These are phyloP conservation scores for Globisporangium yorkense DNA, from an alignment of 352 stramenopile genomes.

Conservation along the genomic window DNA sequence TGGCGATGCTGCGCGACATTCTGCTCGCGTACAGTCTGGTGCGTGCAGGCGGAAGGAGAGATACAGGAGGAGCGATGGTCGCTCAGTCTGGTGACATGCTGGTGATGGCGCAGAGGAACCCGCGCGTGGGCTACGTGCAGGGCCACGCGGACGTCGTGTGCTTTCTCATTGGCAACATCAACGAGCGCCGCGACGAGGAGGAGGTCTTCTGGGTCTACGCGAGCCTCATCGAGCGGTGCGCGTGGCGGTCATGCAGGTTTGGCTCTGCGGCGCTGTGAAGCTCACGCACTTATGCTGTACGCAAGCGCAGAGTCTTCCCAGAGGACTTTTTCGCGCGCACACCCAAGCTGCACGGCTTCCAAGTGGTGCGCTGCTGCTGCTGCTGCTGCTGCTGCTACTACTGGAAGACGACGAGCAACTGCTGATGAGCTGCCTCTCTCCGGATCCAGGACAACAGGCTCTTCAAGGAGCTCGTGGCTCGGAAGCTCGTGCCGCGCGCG, in stretches of 20 bases:
- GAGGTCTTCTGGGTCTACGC: constrained; percentile 71
- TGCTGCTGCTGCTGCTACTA: background rate
- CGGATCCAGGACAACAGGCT: constrained; percentile 47
- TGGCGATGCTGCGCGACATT: constrained; percentile 45
- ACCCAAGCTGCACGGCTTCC: constrained; percentile 68
- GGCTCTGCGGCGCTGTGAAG: background rate
- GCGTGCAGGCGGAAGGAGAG: constrained; percentile 1
- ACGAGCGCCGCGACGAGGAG: constrained; percentile 37
- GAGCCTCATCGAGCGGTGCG: constrained; percentile 54
- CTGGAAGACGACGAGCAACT: background rate
- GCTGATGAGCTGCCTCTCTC: background rate
- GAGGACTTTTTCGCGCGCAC: constrained; percentile 65
- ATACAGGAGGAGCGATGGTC: background rate
- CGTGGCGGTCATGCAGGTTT: background rate
- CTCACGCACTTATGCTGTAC: background rate
- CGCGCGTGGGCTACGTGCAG: constrained; percentile 70
- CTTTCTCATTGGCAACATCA: constrained; percentile 53
- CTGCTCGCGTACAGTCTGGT: constrained; percentile 55
- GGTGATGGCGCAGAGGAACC: constrained; percentile 31
- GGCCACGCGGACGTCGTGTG: constrained; percentile 68
- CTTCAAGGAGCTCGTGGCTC: constrained; percentile 41
- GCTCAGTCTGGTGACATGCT: background rate
- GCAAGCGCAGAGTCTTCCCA: constrained; percentile 41
- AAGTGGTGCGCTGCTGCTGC: constrained; percentile 35
- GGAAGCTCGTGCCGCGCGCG: constrained; percentile 44